These are phyloP conservation scores for Colletotrichum paranaense DNA, from an alignment of 2,329 filamentous ascomycete genomes.

Conservation along the genomic window DNA sequence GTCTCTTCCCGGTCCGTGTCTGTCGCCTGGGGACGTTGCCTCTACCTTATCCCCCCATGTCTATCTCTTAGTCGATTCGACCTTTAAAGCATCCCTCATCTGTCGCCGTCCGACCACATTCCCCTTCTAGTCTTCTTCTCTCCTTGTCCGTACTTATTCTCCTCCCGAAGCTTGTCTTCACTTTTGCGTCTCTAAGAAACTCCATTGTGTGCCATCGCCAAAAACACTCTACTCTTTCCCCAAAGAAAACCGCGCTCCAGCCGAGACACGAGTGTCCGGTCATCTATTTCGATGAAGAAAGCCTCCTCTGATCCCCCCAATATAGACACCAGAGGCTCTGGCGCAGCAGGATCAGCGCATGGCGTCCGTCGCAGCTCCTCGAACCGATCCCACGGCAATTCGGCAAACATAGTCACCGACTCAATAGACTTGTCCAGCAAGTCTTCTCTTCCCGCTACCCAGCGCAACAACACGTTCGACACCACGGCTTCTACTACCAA, in stretches of 20 bases:
- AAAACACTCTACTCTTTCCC: background rate
- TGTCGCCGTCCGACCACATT: conserved; percentile 22
- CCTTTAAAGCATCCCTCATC: conserved; percentile 29
- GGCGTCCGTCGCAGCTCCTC: conserved; percentile 54
- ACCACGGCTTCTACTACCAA: conserved; percentile 12
- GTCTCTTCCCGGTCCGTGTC: conserved; percentile 5
- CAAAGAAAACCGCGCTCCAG: background rate
- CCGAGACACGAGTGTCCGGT: conserved; percentile 36
- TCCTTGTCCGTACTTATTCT: background rate
- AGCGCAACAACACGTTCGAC: conserved; percentile 36
- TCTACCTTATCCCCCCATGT: conserved; percentile 26
- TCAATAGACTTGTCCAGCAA: conserved; percentile 6
- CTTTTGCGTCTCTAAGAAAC: background rate
- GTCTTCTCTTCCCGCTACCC: conserved; percentile 36
- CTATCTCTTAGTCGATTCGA: background rate
- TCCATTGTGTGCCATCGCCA: background rate
- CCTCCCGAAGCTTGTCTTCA: conserved; percentile 23
- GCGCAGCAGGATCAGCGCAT: conserved; percentile 66
- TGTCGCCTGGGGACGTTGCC: conserved; percentile 25
- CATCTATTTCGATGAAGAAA: conserved; percentile 71
- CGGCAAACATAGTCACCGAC: conserved; percentile 33
- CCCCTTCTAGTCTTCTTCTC: conserved; percentile 7
- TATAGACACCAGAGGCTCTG: conserved; percentile 68
- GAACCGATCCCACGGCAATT: conserved; percentile 52
- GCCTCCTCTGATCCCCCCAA: conserved; percentile 63